A percentile compares a stretch with the other conserved stretches of the same genome.
Conservation (phyloP, 495 filamentous ascomycete genomes). For the Sporormia fimetaria region DNA sequence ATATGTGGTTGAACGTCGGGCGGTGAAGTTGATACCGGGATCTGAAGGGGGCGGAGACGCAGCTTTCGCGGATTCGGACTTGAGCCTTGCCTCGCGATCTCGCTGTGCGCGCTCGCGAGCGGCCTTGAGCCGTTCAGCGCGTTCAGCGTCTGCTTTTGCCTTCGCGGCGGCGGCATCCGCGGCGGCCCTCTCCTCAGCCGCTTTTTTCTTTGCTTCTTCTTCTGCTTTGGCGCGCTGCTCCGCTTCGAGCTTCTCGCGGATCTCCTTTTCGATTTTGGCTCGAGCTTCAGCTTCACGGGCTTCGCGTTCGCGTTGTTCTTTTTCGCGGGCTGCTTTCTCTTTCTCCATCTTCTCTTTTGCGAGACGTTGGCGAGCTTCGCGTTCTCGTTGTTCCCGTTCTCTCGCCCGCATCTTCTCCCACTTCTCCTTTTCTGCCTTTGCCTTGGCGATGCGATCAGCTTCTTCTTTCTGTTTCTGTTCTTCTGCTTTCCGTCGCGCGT, state of each 20-base stretch:
- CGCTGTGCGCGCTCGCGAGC: conserved; percentile 17
- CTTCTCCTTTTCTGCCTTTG: conserved; percentile 35
- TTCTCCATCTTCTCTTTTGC: conserved; percentile 35
- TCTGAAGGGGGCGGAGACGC: conserved; percentile 9
- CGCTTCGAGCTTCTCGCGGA: conserved; percentile 33
- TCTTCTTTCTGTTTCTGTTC: conserved; percentile 31
- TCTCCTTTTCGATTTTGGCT: conserved; percentile 25
- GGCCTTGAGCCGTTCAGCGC: conserved; percentile 18
- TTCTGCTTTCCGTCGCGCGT: conserved; percentile 40
- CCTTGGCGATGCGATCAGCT: conserved; percentile 33
- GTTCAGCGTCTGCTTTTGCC: conserved; percentile 23
- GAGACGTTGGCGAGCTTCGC: conserved; percentile 34
- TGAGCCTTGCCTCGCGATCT: conserved; percentile 20
- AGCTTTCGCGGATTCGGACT: conserved; percentile 20
- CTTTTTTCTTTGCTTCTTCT: conserved; percentile 32
- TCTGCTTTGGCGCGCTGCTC: conserved; percentile 39
- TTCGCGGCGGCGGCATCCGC: conserved; percentile 25
- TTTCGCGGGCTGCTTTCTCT: conserved; percentile 39
- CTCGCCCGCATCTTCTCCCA: conserved; percentile 36
- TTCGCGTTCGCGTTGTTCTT: conserved; percentile 27
- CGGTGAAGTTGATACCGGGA: conserved; percentile 12
- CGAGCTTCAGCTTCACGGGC: conserved; percentile 28
- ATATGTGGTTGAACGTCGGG: conserved; percentile 27
- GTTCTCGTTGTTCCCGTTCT: conserved; percentile 34
- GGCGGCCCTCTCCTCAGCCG: conserved; percentile 33